Evolutionary conservation across 495 filamentous ascomycete genomes (phyloP).

Genomic region (Cercophora newfieldiana): DNA sequence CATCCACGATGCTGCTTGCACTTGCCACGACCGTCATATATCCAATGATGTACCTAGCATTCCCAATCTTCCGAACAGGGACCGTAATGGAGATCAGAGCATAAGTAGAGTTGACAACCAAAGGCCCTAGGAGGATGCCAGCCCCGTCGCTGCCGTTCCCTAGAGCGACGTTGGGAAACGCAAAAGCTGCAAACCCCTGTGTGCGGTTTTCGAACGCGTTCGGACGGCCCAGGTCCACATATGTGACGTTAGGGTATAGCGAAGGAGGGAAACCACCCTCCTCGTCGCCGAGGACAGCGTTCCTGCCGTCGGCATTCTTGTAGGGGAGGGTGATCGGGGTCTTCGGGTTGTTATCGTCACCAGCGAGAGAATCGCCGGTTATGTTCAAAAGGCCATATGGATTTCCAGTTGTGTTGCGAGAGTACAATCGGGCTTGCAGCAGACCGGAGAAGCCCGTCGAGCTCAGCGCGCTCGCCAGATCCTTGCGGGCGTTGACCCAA

Average conservation of each 20-base stretch:
- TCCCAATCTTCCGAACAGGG: conserved; percentile 67
- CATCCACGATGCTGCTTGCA: conserved; percentile 56
- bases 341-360: too few relatives aligned
- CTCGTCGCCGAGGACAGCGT: conserved; percentile 58
- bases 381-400: conserved; percentile 57
- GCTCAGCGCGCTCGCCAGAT: conserved; percentile 63
- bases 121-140: conserved; percentile 67
- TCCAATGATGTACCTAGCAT: conserved; percentile 61
- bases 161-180: conserved; percentile 54
- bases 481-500: conserved; percentile 55
- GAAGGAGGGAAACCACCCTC: conserved; percentile 62
- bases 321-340: conserved; percentile 59
- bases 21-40: conserved; percentile 74
- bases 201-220: conserved; percentile 39
- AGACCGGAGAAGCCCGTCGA: conserved; percentile 54
- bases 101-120: conserved; percentile 64
- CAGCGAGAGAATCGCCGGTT: conserved; percentile 46
- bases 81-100: conserved; percentile 80
- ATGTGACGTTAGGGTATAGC: conserved; percentile 76
- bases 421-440: conserved; percentile 66
- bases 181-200: conserved; percentile 39
- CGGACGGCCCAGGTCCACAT: conserved; percentile 42
- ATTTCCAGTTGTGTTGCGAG: conserved; percentile 60
- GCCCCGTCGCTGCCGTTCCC: conserved; percentile 44
- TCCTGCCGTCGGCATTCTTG: conserved; percentile 53